Evolutionary conservation across 2,329 filamentous ascomycete species (phyloP), one percentile per base, ranked within the genome.

Genomic region (Tolypocladium tropicale): DNA sequence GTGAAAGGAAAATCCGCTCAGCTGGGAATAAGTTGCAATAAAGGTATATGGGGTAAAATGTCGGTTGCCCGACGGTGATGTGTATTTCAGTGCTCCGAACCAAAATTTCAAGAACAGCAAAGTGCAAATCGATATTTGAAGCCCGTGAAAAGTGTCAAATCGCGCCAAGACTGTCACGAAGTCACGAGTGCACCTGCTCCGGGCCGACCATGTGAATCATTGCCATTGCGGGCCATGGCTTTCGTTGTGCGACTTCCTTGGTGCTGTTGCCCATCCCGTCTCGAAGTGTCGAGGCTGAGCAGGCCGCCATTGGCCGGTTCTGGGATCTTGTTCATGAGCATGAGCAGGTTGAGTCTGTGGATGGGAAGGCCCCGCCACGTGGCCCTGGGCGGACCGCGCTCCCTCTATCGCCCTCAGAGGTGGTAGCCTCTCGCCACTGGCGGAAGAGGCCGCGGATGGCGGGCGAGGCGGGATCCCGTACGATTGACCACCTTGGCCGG

Each of bases 361-460:
- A n/a, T 50, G 68, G 16, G 62, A 60, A 36, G 63, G 65, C 6
- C 68, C 67, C 14, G 60, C 53, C 9, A 57, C 59, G 23, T 63
- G 54, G 9, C 63, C 60, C 48, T 63, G 59, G 6, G 51, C 54
- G 6, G 64, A 62, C 14, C 61, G 64, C 2, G 62, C 60, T 4
- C 69, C 68, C 46, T 81, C 78, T 59, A 81, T 74, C 6, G 64
- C 60, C 53, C 78, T 70, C 39, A 82, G 62, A 2, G 78, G 77
- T 5, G 78, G 78, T 3, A 81, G 67, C 55, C 76, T 71, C 11
- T 78, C 75, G 14, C 69, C 69, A 6, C 70, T 68, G 1, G 67
- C 65, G 2, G 72, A 68, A 7, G 71, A 68, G n/a, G 70, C 62
- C 10, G 71, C 67, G 3, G 73, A 72, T 6, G 65, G 64, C n/a